Conservation (phyloP, 768 basidiomycete species). For the Favolaschia claudopus region DNA sequence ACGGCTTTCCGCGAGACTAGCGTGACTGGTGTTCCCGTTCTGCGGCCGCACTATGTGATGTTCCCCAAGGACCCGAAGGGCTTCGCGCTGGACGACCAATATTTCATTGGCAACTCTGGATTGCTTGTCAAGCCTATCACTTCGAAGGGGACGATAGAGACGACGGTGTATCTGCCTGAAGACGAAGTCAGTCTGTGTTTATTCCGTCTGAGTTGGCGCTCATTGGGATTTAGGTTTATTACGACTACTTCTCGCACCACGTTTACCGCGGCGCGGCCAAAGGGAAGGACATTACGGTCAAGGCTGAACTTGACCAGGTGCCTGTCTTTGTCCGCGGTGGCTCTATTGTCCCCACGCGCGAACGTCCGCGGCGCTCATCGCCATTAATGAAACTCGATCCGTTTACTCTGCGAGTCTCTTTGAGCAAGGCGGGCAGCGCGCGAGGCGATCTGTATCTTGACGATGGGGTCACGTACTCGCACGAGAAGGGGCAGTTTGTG, state of each 20-base stretch:
- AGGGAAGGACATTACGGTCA: slow-evolving; percentile 76
- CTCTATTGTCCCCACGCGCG: slow-evolving; percentile 86
- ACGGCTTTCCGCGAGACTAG: slow-evolving; percentile 94
- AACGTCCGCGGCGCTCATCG: slow-evolving; percentile 87
- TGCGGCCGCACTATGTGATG: slow-evolving; percentile 95
- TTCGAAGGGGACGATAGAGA: slow-evolving; percentile 69
- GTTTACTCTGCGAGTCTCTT: slow-evolving; percentile 87
- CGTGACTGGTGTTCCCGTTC: slow-evolving; percentile 79
- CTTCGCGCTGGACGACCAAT: slow-evolving; percentile 93
- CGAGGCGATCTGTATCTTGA: slow-evolving; percentile 92
- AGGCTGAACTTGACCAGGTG: slow-evolving; percentile 79
- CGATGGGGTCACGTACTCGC: slow-evolving; percentile 86
- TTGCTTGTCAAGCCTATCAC: slow-evolving; percentile 93
- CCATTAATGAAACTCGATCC: slow-evolving; percentile 91
- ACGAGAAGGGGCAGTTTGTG: slow-evolving; percentile 79
- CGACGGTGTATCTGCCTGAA: slow-evolving; percentile 86
- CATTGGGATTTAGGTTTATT: slow-evolving; percentile 72
- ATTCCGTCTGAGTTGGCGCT: neutral
- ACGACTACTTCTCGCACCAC: slow-evolving; percentile 85
- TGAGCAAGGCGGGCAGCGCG: slow-evolving; percentile 67
- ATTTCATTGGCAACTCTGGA: slow-evolving; percentile 87
- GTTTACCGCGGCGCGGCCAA: slow-evolving; percentile 71
- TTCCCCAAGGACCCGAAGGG: slow-evolving; percentile 91
- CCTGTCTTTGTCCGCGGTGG: slow-evolving; percentile 92
- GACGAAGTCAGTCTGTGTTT: slow-evolving; percentile 61